Conservation (phyloP, 805 yeast genomes). For the Saturnispora besseyi region DNA sequence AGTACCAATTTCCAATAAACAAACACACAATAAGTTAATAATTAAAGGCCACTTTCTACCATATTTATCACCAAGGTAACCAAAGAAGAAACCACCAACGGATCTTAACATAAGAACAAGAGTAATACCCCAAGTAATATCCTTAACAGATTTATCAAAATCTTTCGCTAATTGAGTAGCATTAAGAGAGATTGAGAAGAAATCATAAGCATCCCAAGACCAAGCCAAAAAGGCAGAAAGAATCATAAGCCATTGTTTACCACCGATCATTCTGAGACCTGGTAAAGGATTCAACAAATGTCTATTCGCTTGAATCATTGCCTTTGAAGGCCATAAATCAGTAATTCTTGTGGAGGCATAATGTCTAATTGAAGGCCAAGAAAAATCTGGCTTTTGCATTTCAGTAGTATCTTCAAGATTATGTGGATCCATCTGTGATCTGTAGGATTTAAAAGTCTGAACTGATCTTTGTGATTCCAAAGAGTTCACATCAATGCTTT, state of each 20-base stretch:
- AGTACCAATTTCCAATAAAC: constrained; percentile 51
- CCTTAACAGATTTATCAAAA: constrained; percentile 37
- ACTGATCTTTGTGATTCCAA: constrained; percentile 6
- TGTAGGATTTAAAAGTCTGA: constrained; percentile 7
- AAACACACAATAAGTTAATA: constrained; percentile 36
- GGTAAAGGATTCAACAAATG: constrained; percentile 56
- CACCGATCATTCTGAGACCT: constrained; percentile 38
- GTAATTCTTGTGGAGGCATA: constrained; percentile 41
- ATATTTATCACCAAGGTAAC: constrained; percentile 48
- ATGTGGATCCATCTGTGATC: not conserved
- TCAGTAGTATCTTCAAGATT: constrained; percentile 4
- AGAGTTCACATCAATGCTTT: not conserved
- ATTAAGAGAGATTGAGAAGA: constrained; percentile 48
- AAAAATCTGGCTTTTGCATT: constrained; percentile 25
- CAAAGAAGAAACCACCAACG: constrained; percentile 56
- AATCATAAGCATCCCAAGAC: constrained; percentile 63
- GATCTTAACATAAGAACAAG: constrained; percentile 61
- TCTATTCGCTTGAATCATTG: constrained; percentile 27
- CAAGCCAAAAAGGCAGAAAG: constrained; percentile 46
- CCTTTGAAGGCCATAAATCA: constrained; percentile 40
- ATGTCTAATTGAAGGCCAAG: constrained; percentile 23
- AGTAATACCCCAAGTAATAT: constrained; percentile 59
- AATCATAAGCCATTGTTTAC: constrained; percentile 50
- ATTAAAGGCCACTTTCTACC: constrained; percentile 56
- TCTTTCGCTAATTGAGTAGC: constrained; percentile 38